phyloP scores from a whole-genome alignment of 495 filamentous ascomycete genomes.

The Articulospora tetracladia region DNA sequence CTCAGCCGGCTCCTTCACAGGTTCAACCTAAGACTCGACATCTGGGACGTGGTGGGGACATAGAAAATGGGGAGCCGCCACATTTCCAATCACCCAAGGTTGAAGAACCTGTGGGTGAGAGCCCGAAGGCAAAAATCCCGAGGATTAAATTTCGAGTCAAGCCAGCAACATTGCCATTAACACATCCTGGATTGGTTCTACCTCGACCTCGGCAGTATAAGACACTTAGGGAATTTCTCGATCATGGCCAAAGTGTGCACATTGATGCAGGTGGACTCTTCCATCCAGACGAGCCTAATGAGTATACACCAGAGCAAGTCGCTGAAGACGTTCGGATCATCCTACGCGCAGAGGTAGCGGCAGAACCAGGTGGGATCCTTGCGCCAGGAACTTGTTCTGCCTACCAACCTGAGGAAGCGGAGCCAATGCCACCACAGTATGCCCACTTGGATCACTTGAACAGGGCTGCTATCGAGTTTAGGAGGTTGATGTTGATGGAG shows the following conservation, averaged over 20 bases:
- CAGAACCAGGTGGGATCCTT: constrained; percentile 69
- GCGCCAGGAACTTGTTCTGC: constrained; percentile 66
- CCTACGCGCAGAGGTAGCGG: constrained; percentile 63
- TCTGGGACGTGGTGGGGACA: constrained; percentile 7
- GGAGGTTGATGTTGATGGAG: constrained; percentile 72
- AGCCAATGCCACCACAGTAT: constrained; percentile 73
- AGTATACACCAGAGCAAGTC: constrained; percentile 47
- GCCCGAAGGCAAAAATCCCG: constrained; percentile 26
- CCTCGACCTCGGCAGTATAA: constrained; percentile 41
- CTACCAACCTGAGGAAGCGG: constrained; percentile 74
- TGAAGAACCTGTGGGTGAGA: constrained; percentile 20
- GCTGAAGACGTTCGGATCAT: constrained; percentile 49
- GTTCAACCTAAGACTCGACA: neutral
- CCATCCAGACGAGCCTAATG: constrained; percentile 49
- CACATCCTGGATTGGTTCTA: constrained; percentile 48
- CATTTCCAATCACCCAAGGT: neutral
- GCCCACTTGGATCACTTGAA: constrained; percentile 82
- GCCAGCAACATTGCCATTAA: constrained; percentile 41
- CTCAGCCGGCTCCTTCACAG: neutral
- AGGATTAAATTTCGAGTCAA: constrained; percentile 41
- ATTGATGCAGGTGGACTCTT: constrained; percentile 47
- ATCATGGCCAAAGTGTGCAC: constrained; percentile 37
- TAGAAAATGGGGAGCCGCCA: constrained; percentile 10
- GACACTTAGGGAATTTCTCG: constrained; percentile 50
- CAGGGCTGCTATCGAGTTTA: constrained; percentile 75